Conservation (phyloP, 257 asterid genomes). For the Buddleja alternifolia region DNA sequence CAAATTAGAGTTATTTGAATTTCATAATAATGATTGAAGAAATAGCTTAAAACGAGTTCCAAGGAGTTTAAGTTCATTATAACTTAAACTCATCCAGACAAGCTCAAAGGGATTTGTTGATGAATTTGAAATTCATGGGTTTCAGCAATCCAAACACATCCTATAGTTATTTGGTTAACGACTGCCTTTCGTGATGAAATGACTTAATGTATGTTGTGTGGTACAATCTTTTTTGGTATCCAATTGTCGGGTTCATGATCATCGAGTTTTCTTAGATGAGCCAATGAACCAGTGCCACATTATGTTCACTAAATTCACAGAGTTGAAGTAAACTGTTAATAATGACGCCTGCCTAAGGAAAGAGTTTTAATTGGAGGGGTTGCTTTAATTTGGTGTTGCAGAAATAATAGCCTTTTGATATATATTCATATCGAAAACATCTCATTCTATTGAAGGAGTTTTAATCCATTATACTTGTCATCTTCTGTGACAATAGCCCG, state of each 20-base stretch:
- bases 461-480: not conserved
- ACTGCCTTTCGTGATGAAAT: slow-evolving; percentile 5
- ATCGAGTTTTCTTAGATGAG: not conserved
- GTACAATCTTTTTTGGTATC: not conserved
- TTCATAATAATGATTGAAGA: no score
- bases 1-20: no score
- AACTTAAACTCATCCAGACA: no score
- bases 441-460: not conserved
- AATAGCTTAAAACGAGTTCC: no score
- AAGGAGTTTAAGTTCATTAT: no score
- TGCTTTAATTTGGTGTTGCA: not conserved
- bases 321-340: not conserved
- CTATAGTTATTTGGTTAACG: not conserved
- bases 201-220: not conserved
- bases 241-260: not conserved
- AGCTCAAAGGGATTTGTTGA: no score
- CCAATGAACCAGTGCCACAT: not conserved
- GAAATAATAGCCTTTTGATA: not conserved
- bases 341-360: not conserved
- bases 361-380: not conserved
- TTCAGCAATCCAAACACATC: no score
- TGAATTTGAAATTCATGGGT: no score
- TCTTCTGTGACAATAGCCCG: not conserved
- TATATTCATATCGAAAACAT: not conserved
- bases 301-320: not conserved